These are phyloP conservation scores for Naganishia vishniacii DNA, from an alignment of 768 basidiomycete genomes.

Conservation along the genomic window DNA sequence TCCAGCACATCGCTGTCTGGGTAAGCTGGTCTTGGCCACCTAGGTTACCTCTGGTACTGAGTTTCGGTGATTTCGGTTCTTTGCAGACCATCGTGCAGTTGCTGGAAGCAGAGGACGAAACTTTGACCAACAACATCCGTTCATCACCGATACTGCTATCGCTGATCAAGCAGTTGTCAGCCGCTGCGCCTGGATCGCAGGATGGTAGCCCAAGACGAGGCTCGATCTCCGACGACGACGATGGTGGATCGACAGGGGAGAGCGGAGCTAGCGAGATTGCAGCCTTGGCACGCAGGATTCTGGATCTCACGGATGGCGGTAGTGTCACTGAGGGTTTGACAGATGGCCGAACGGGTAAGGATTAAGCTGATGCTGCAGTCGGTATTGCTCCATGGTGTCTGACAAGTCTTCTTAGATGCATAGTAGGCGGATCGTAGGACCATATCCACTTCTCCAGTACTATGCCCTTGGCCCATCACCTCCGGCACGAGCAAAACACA, in stretches of 20 bases:
- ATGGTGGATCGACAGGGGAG: constrained; percentile 40
- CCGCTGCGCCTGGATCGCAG: constrained; percentile 60
- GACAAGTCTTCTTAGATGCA: not conserved
- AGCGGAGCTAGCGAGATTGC: constrained; percentile 88
- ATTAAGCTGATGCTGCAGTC: not conserved
- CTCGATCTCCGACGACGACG: constrained; percentile 65
- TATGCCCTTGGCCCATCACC: no score
- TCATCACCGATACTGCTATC: constrained; percentile 72
- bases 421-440: not conserved
- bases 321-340: constrained; percentile 17
- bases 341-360: constrained; percentile 8
- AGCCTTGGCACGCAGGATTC: constrained; percentile 71
- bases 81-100: constrained; percentile 80
- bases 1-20: constrained; percentile 99
- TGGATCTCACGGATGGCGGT: constrained; percentile 70
- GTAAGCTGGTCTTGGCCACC: constrained; percentile 28
- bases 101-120: constrained; percentile 90
- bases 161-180: constrained; percentile 75
- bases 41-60: not conserved
- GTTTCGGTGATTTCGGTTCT: not conserved
- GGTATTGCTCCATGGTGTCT: not conserved
- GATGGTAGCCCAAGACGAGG: constrained; percentile 55
- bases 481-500: no score
- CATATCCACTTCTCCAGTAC: no score
- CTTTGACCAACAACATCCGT: constrained; percentile 84